phyloP scores from a whole-genome alignment of 2,329 filamentous ascomycete species.

The Leptodontidium sp. region DNA sequence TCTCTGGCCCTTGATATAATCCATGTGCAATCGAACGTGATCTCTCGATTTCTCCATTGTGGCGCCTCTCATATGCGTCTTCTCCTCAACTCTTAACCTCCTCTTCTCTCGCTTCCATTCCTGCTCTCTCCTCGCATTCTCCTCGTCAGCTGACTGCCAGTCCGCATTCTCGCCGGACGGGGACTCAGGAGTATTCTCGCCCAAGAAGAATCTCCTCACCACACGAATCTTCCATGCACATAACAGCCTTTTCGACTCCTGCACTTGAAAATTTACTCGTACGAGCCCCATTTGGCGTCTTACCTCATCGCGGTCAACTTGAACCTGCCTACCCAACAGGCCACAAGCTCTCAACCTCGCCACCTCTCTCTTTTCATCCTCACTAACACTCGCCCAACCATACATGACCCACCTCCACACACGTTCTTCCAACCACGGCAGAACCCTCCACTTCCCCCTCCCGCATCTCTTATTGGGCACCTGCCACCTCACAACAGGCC shows the following conservation, averaged over 20 bases:
- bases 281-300: too few species aligned
- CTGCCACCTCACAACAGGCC: slow-evolving; percentile 6
- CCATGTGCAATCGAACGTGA: too few species aligned
- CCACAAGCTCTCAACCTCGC: too few species aligned
- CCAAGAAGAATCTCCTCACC: too few species aligned
- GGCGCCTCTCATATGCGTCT: neutral
- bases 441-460: neutral
- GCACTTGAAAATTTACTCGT: too few species aligned
- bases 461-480: neutral
- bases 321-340: too few species aligned
- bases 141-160: neutral
- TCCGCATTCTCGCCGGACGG: neutral
- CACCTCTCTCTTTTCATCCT: neutral
- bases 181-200: too few species aligned
- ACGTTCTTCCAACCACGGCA: neutral
- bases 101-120: neutral
- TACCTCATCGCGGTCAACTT: too few species aligned
- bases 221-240: too few species aligned
- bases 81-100: neutral
- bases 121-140: slow-evolving; percentile 2
- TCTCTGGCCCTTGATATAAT: neutral
- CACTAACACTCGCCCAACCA: too few species aligned
- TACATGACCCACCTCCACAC: neutral
- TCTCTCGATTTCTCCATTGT: neutral
- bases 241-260: too few species aligned